phyloP scores from a whole-genome alignment of 2,329 filamentous ascomycete genomes.

The Colletotrichum viniferum region DNA sequence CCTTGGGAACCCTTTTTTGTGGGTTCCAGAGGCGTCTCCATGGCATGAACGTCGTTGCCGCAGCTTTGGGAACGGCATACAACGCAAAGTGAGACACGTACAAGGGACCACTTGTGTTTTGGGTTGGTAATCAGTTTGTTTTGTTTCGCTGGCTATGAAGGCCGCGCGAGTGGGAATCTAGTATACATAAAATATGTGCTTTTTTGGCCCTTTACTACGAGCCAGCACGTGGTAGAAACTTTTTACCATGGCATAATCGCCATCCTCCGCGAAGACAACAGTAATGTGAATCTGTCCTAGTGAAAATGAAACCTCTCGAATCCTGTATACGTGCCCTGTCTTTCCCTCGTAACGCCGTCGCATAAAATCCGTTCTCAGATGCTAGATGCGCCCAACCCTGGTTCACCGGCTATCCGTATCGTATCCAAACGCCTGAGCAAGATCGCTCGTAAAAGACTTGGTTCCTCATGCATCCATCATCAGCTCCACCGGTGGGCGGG shows the following conservation, averaged over 20 bases:
- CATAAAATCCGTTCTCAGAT: slow-evolving; percentile 5
- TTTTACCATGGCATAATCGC: neutral
- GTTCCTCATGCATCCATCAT: slow-evolving; percentile 44
- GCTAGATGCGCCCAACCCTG: neutral
- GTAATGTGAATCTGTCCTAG: neutral
- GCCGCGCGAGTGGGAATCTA: slow-evolving; percentile 9
- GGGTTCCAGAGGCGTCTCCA: neutral
- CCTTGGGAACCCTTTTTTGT: neutral
- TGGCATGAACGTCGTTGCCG: neutral
- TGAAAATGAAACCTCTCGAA: neutral
- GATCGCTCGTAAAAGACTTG: slow-evolving; percentile 13
- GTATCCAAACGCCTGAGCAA: slow-evolving; percentile 13
- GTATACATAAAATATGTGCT: slow-evolving; percentile 6
- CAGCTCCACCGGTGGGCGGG: slow-evolving; percentile 68
- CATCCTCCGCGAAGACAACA: slow-evolving; percentile 2
- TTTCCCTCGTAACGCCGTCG: slow-evolving; percentile 15
- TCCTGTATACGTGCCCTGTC: neutral
- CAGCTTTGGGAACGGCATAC: neutral
- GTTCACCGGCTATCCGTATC: neutral
- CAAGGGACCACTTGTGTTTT: neutral
- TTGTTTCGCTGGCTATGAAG: slow-evolving; percentile 2
- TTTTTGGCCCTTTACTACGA: neutral
- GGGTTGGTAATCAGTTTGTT: neutral
- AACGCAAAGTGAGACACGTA: neutral
- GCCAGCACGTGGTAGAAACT: neutral